A percentile compares a stretch with the other conserved stretches of the same genome.
phyloP scores from a whole-genome alignment of 2,329 filamentous ascomycete species.

The Cladorrhinum sp. region DNA sequence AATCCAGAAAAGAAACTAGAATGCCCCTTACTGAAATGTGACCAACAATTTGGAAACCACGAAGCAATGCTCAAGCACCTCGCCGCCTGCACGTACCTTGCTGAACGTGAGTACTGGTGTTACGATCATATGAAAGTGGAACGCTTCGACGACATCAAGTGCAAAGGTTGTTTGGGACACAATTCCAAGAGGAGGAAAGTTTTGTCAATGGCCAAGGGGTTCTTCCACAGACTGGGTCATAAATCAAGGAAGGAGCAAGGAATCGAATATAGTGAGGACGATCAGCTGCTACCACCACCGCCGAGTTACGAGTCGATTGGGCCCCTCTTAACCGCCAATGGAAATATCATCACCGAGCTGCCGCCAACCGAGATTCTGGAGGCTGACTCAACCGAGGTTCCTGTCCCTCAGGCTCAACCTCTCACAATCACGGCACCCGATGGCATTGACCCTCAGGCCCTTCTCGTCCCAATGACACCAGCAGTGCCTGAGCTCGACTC shows the following conservation, averaged over 20 bases:
- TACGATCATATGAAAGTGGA: conserved; percentile 53
- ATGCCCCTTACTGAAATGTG: conserved; percentile 52
- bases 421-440: conserved; percentile 26
- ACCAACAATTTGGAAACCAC: conserved; percentile 48
- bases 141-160: conserved; percentile 50
- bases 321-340: conserved; percentile 25
- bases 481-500: conserved; percentile 34
- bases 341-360: conserved; percentile 38
- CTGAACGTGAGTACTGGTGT: conserved; percentile 54
- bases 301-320: conserved; percentile 47
- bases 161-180: conserved; percentile 48
- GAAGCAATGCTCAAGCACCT: conserved; percentile 55
- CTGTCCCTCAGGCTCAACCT: background rate
- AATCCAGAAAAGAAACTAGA: conserved; percentile 46
- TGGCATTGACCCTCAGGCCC: conserved; percentile 33
- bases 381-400: conserved; percentile 48
- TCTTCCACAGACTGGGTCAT: conserved; percentile 53
- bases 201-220: conserved; percentile 51
- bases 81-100: conserved; percentile 46
- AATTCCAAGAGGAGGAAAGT: conserved; percentile 52
- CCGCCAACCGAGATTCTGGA: conserved; percentile 51
- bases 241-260: conserved; percentile 40
- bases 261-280: conserved; percentile 32
- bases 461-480: conserved; percentile 23
- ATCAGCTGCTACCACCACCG: conserved; percentile 38